A percentile compares a stretch with the other conserved stretches of the same genome.
Conservation (phyloP, 2,329 filamentous ascomycete species). For the Ophiostoma quercus region DNA sequence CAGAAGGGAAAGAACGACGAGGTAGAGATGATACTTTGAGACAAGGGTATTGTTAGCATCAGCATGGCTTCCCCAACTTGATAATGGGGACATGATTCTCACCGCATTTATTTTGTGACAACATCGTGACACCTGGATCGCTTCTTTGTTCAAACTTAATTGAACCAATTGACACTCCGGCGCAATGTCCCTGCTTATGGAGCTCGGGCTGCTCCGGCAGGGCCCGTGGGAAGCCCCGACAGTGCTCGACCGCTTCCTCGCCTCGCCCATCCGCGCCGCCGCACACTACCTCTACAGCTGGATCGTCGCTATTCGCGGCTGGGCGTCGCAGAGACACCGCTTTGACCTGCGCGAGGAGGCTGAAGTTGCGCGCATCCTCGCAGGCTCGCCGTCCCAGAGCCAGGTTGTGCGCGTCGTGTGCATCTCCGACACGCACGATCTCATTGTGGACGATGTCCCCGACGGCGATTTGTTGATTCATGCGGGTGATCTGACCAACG, state of each 20-base stretch:
- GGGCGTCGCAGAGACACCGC: conserved; percentile 15
- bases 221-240: conserved; percentile 36
- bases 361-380: too few relatives aligned
- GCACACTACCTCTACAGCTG: conserved; percentile 58
- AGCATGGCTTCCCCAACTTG: neutral
- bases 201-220: conserved; percentile 26
- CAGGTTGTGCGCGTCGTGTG: conserved; percentile 67
- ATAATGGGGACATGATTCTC: neutral
- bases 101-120: neutral
- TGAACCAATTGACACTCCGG: neutral
- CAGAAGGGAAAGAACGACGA: neutral
- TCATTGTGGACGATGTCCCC: conserved; percentile 56
- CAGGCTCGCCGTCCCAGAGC: conserved; percentile 33
- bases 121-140: neutral
- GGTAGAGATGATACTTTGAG: neutral
- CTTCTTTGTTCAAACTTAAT: neutral
- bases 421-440: conserved; percentile 82
- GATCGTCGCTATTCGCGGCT: conserved; percentile 57
- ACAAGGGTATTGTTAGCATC: neutral
- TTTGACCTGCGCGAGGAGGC: conserved; percentile 28
- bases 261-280: conserved; percentile 62
- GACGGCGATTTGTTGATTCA: conserved; percentile 82
- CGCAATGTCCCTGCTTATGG: conserved; percentile 1
- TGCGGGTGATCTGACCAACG: conserved; percentile 76
- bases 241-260: conserved; percentile 58